Conservation (phyloP, 2,329 filamentous ascomycete species). For the Teratosphaeria epicoccoides region DNA sequence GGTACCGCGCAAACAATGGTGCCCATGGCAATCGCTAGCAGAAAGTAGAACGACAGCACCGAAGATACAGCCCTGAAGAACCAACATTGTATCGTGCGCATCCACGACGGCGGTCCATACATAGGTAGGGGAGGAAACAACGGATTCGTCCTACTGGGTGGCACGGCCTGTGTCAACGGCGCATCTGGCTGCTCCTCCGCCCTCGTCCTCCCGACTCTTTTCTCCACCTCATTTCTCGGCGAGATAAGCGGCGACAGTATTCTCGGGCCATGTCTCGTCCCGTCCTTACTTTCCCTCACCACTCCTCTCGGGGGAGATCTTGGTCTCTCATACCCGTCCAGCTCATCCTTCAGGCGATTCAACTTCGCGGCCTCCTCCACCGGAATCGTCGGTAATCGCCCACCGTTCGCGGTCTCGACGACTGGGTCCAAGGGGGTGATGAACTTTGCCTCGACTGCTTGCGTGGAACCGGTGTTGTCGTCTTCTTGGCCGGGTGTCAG, state of each 20-base stretch:
- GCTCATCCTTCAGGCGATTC: conserved; percentile 50
- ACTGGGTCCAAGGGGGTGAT: conserved; percentile 61
- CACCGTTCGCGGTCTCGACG: conserved; percentile 56
- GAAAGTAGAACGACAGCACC: conserved; percentile 66
- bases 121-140: conserved; percentile 75
- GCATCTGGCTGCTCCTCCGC: conserved; percentile 33
- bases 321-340: conserved; percentile 29
- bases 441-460: conserved; percentile 51
- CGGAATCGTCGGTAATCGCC: conserved; percentile 57
- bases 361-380: conserved; percentile 60
- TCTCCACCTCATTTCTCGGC: background rate
- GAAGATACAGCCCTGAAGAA: conserved; percentile 59
- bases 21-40: conserved; percentile 64
- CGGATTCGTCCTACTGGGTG: conserved; percentile 62
- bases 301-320: conserved; percentile 20
- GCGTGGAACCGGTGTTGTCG: conserved; percentile 36
- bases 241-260: conserved; percentile 8
- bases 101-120: conserved; percentile 61
- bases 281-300: conserved; percentile 33
- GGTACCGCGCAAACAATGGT: conserved; percentile 59
- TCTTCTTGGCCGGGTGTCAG: conserved; percentile 31
- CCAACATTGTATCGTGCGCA: conserved; percentile 55
- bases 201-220: background rate
- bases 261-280: conserved; percentile 30
- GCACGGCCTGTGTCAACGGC: conserved; percentile 36